Percentiles rank a stretch among this genome's conserved stretches.
Conservation (phyloP, 1,284 basidiomycete species). For the Rhodotorula mucilaginosa region DNA sequence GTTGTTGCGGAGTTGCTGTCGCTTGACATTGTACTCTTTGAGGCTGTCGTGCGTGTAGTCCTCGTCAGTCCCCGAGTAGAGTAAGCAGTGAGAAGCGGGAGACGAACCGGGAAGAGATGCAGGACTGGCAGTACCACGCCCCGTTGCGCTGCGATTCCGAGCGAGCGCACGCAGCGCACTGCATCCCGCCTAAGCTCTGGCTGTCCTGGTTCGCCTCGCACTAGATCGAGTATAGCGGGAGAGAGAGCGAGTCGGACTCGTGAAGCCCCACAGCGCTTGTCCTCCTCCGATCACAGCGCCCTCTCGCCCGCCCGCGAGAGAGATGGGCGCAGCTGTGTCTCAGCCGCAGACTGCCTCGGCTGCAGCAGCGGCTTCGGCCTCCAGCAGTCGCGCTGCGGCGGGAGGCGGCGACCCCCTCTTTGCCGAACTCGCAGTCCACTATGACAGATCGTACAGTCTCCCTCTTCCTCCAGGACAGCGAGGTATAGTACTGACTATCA, state of each 20-base stretch:
- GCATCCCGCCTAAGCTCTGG: neutral
- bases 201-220: neutral
- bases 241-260: neutral
- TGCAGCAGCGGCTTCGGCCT: neutral
- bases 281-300: neutral
- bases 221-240: neutral
- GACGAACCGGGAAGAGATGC: conserved; percentile 20
- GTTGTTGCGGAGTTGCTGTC: conserved; percentile 17
- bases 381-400: neutral
- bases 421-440: conserved; percentile 79
- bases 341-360: conserved; percentile 11
- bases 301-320: neutral
- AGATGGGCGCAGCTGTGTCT: conserved; percentile 21
- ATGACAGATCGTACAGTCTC: conserved; percentile 75
- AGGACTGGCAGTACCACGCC: conserved; percentile 15
- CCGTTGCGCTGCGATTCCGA: neutral
- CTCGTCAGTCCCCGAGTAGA: neutral
- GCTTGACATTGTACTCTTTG: conserved; percentile 19
- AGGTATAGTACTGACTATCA: neutral
- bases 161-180: conserved; percentile 19
- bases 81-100: neutral
- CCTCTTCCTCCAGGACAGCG: neutral
- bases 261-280: neutral
- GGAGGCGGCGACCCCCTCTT: conserved; percentile 51
- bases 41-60: conserved; percentile 13